Evolutionary conservation across 768 basidiomycete species (phyloP), one percentile per base, ranked within the genome.

Genomic region (Neoboletus brunneissimus): DNA sequence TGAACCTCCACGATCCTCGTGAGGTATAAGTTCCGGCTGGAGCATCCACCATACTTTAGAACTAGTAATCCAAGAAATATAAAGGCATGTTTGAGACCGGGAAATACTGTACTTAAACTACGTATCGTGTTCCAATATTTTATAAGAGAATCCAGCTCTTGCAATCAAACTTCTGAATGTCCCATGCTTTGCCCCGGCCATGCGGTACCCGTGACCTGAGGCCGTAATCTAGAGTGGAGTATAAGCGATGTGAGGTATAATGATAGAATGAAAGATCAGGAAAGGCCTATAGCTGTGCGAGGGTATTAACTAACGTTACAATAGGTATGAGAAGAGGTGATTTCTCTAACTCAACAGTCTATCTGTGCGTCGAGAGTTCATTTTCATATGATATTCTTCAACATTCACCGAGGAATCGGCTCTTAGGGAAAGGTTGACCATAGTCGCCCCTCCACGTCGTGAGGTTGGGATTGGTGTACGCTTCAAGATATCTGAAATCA

Each of bases 391-490:
- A n/a, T n/a, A 25, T 5, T 37, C 32, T 51, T 67, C 59, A 79
- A 59, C 80, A 81, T 53, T 74, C 60, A 34, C 70, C 72, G n/a
- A 77, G 66, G 61, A 82, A 73, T 16, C 51, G 67, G 66, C 81
- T 86, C 68, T 79, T 82, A 4, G 83, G 84, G 64, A 79, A 74
- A 10, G 74, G 53, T 56, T 81, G 79, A 4, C 65, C 60, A 54
- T 69, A 81, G 53, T 81, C 80, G 25, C 73, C 72, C 43, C 16
- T 66, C 81, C 77, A 76, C 5, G 73, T 77, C 41, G 76, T 76
- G 18, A 76, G 64, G 48, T 73, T 72, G 6, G 86, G 74, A 63
- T 93, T 87, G 13, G 78, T 81, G 66, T 93, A 93, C 3, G 88
- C 86, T 54, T 86, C 83, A 20, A 78, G 70, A 65, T 88, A 83